Evolutionary conservation across 176 grass and related monocot genomes (phyloP), one percentile per base, ranked within the genome.

Genomic region (Leersia perrieri): DNA sequence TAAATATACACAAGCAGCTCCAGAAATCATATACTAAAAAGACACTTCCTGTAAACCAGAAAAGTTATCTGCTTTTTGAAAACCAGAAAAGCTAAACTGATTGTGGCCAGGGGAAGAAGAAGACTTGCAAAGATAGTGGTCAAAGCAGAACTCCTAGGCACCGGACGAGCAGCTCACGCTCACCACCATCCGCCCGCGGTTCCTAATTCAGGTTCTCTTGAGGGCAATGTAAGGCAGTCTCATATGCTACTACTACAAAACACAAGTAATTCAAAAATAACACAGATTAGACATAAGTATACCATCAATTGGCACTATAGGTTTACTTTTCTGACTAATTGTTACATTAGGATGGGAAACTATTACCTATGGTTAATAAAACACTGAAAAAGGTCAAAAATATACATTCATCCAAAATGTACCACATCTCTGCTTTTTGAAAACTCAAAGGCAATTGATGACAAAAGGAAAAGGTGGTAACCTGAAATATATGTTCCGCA

Each of bases 401-500:
- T 68, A 12, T 32, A 61, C 26, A 75, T 0, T 0, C 22, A 35
- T 78, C 28, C 47, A 13, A 72, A 80, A 27, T 25, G 5, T 31
- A 29, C 30, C 18, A 4, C 22, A 33, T 85, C 53, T 42, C n/a
- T 89, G 77, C 33, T n/a, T n/a, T 61, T 74, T 45, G 4, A 72
- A 69, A 60, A 34, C 71, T 11, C 11, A 68, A 68, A 68, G 33
- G 40, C 32, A 51, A 79, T 29, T 14, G 67, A 80, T 31, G 41
- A n/a, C 22, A 31, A 39, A 77, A 72, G 15, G 75, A 77, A 72
- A 22, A 76, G 3, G n/a, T 85, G 80, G 73, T 60, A 80, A 99
- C 96, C 90, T 95, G 86, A 0, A 88, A 95, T 66, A 99, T 95
- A 79, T 99, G 90, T 63, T 99, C 90, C 10, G 88, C 90, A 77